These are phyloP conservation scores for Daldinia childiae DNA, from an alignment of 495 filamentous ascomycete species.

Conservation along the genomic window DNA sequence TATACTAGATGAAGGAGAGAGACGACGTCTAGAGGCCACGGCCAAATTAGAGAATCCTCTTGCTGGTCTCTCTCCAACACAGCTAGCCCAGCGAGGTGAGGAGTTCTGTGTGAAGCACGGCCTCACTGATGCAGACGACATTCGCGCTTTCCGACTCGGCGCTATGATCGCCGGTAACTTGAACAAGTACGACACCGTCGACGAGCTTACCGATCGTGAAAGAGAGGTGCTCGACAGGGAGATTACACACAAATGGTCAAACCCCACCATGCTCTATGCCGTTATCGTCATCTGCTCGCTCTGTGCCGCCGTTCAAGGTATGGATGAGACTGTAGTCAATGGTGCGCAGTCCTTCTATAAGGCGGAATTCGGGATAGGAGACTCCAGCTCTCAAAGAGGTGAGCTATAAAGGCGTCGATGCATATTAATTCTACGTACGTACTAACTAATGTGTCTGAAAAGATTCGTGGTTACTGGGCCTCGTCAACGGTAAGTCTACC, in stretches of 20 bases:
- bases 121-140: constrained; percentile 69
- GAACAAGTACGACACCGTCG: constrained; percentile 61
- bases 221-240: constrained; percentile 68
- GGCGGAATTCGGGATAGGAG: constrained; percentile 72
- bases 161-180: constrained; percentile 67
- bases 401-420: constrained; percentile 15
- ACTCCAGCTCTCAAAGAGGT: constrained; percentile 48
- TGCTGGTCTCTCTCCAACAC: constrained; percentile 65
- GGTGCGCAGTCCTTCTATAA: constrained; percentile 77
- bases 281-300: constrained; percentile 66
- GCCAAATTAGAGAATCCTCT: constrained; percentile 73
- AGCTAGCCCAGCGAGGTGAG: constrained; percentile 70
- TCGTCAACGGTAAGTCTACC: constrained; percentile 62
- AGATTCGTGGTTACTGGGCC: constrained; percentile 72
- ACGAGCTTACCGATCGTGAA: constrained; percentile 66
- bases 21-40: constrained; percentile 43
- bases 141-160: constrained; percentile 75
- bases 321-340: constrained; percentile 84
- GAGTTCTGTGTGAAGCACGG: constrained; percentile 71
- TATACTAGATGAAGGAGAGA: constrained; percentile 35
- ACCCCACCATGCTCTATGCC: constrained; percentile 73
- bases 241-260: constrained; percentile 74
- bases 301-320: constrained; percentile 64
- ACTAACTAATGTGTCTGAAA: constrained; percentile 17
- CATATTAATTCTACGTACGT: not conserved